A percentile compares a stretch with the other conserved stretches of the same genome.
phyloP scores from a whole-genome alignment of 768 basidiomycete species.

The Trametes gibbosa region DNA sequence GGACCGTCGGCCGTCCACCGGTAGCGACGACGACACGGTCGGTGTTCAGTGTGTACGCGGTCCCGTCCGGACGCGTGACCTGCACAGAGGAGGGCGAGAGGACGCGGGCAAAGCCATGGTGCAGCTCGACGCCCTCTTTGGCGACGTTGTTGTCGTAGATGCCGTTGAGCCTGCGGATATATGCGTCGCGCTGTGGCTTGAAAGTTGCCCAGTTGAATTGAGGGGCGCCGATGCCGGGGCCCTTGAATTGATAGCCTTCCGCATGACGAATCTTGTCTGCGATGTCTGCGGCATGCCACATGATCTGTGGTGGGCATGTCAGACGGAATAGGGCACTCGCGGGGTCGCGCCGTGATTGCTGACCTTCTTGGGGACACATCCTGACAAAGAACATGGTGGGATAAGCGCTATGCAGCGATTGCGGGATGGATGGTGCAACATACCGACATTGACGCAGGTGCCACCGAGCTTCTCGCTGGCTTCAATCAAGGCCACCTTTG shows the following conservation, averaged over 20 bases:
- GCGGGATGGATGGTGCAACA: background rate
- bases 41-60: conserved; percentile 67
- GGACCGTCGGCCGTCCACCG: conserved; percentile 81
- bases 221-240: conserved; percentile 45
- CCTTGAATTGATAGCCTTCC: conserved; percentile 69
- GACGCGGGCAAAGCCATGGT: conserved; percentile 76
- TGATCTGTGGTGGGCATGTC: conserved; percentile 53
- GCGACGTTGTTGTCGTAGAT: conserved; percentile 90
- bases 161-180: conserved; percentile 83
- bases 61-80: conserved; percentile 66
- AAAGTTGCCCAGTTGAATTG: conserved; percentile 88
- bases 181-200: conserved; percentile 94
- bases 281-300: conserved; percentile 96
- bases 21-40: conserved; percentile 83
- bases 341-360: conserved; percentile 11
- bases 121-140: conserved; percentile 85
- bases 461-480: conserved; percentile 74
- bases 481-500: conserved; percentile 91
- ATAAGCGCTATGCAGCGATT: background rate
- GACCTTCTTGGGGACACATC: conserved; percentile 97
- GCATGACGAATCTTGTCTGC: conserved; percentile 83
- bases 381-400: conserved; percentile 34
- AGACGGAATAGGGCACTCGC: background rate
- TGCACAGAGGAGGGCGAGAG: conserved; percentile 67
- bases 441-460: conserved; percentile 97